Conservation (phyloP, 2,329 filamentous ascomycete species). For the Pseudocercospora ulei region DNA sequence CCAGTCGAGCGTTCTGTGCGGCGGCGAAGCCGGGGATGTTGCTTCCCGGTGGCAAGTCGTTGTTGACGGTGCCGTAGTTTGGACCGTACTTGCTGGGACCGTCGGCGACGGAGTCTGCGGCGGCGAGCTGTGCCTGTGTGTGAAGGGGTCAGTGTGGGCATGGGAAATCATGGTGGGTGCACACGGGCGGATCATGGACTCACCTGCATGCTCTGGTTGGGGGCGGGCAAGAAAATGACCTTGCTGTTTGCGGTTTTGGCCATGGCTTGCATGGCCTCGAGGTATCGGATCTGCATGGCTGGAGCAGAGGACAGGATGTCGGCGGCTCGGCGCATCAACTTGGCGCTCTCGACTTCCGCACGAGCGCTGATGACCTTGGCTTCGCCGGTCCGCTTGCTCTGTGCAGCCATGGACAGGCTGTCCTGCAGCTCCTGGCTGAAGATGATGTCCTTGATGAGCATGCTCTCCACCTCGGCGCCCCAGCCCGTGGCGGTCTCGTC, state of each 20-base stretch:
- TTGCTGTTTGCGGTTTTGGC: constrained; percentile 85
- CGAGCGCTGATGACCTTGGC: constrained; percentile 96
- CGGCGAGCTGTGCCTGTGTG: constrained; percentile 43
- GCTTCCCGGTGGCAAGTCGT: constrained; percentile 33
- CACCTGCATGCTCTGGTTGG: constrained; percentile 49
- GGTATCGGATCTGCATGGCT: constrained; percentile 96
- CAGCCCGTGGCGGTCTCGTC: constrained; percentile 88
- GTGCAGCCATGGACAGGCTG: constrained; percentile 92
- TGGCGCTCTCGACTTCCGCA: constrained; percentile 91
- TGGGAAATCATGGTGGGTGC: no score
- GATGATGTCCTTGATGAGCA: constrained; percentile 99
- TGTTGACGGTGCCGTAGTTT: constrained; percentile 23
- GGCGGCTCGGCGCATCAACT: constrained; percentile 80
- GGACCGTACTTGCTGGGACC: constrained; percentile 44
- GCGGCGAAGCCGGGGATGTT: constrained; percentile 54
- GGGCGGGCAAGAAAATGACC: constrained; percentile 65
- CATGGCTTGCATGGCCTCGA: constrained; percentile 98
- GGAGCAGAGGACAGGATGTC: constrained; percentile 86
- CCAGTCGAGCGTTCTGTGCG: constrained; percentile 68
- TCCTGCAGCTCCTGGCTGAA: constrained; percentile 95
- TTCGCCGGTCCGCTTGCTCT: constrained; percentile 96
- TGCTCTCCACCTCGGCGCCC: constrained; percentile 93
- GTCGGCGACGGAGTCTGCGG: constrained; percentile 47
- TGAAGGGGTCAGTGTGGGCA: no score
- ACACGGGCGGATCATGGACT: no score